Evolutionary conservation across 192 early-diverging fungal genomes (phyloP).

Genomic region (Dissophora ornata): DNA sequence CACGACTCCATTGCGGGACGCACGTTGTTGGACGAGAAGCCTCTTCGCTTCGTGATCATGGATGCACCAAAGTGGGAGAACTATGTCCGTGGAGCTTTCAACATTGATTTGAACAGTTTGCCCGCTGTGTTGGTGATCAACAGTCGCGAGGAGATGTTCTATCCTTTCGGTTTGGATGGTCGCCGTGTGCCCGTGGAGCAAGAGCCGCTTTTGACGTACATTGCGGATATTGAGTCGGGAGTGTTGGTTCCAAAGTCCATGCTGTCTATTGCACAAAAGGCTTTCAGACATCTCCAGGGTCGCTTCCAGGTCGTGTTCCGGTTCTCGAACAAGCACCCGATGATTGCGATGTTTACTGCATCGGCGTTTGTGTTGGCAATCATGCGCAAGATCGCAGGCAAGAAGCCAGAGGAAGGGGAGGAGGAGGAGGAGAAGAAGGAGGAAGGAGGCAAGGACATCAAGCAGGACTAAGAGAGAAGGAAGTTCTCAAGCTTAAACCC

Average conservation of each 20-base stretch:
- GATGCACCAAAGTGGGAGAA: constrained; percentile 69
- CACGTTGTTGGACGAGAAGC: neutral
- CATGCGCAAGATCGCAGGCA: constrained; percentile 20
- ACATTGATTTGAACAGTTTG: constrained; percentile 22
- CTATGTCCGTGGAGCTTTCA: constrained; percentile 71
- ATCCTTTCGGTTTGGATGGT: constrained; percentile 38
- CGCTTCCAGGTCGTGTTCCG: neutral
- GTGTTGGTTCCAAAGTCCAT: constrained; percentile 29
- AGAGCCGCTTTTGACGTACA: constrained; percentile 30
- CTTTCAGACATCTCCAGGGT: constrained; percentile 20
- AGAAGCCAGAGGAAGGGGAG: constrained; percentile 7
- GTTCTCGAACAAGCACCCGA: constrained; percentile 19
- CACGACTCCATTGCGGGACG: constrained; percentile 6
- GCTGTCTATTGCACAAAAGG: constrained; percentile 24
- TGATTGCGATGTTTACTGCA: constrained; percentile 13
- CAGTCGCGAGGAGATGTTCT: constrained; percentile 37
- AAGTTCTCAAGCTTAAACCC: no score
- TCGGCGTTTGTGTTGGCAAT: constrained; percentile 23
- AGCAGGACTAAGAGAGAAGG: constrained; percentile 24
- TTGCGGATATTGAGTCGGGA: constrained; percentile 27
- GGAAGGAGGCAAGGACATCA: constrained; percentile 30
- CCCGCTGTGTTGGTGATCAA: constrained; percentile 48
- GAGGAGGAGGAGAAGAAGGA: constrained; percentile 20
- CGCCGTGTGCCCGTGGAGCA: constrained; percentile 20
- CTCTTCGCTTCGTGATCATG: constrained; percentile 67